These are phyloP conservation scores for Malus hybrid DNA, from an alignment of 331 rosid species.

Conservation along the genomic window DNA sequence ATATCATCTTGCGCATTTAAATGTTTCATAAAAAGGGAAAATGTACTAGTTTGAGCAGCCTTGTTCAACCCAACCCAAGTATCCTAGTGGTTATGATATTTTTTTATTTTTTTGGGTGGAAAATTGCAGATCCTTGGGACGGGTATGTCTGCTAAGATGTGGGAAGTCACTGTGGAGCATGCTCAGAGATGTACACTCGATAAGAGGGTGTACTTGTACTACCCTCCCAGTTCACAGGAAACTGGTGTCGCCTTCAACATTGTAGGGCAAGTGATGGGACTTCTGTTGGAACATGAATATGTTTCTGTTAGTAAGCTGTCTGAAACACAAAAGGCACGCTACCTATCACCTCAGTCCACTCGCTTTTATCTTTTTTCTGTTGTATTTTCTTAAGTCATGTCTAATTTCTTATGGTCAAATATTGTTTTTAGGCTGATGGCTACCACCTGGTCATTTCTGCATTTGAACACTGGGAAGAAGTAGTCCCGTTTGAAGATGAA, in stretches of 20 bases:
- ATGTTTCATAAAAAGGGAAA: too few relatives aligned
- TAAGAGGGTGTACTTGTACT: constrained; percentile 32
- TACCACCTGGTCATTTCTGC: constrained; percentile 54
- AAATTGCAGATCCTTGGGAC: constrained; percentile 73
- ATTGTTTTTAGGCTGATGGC: constrained; percentile 60
- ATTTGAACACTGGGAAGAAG: constrained; percentile 41
- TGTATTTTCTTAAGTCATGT: constrained; percentile 8
- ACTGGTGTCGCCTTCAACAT: constrained; percentile 69
- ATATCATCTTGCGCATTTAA: not conserved
- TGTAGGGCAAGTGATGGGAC: constrained; percentile 75
- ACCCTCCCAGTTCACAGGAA: constrained; percentile 41
- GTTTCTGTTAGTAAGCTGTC: constrained; percentile 65
- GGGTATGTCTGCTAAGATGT: constrained; percentile 98
- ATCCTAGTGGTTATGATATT: not conserved
- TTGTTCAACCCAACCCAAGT: too few relatives aligned
- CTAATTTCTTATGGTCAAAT: constrained; percentile 15
- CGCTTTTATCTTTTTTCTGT: not conserved
- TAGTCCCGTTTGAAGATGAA: constrained; percentile 49
- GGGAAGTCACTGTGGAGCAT: constrained; percentile 93
- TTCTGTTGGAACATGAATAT: constrained; percentile 56
- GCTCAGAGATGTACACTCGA: constrained; percentile 79
- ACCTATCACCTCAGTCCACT: constrained; percentile 17
- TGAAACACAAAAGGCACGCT: constrained; percentile 73
- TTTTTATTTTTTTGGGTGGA: constrained; percentile 7
- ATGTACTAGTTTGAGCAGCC: too few relatives aligned